These are phyloP conservation scores for Pseudocercospora fijiensis DNA, from an alignment of 2,329 filamentous ascomycete genomes.

Conservation along the genomic window DNA sequence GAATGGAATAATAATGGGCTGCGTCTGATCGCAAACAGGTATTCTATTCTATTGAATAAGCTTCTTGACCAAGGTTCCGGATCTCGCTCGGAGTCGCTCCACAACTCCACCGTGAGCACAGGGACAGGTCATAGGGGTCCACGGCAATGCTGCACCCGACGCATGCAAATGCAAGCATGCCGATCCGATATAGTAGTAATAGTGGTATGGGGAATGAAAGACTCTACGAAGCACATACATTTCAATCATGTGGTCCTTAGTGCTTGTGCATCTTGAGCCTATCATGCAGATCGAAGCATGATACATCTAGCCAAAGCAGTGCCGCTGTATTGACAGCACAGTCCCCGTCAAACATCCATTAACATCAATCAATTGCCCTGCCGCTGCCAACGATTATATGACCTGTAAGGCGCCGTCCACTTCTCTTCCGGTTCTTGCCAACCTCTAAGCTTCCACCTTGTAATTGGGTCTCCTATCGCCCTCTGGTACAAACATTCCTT, in stretches of 20 bases:
- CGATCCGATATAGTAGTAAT: too few relatives aligned
- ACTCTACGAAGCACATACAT: not conserved
- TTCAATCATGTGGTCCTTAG: not conserved
- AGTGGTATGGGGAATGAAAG: not conserved
- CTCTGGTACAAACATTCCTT: not conserved
- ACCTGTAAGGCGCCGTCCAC: not conserved
- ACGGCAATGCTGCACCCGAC: not conserved
- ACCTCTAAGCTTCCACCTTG: not conserved
- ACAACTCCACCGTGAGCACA: constrained; percentile 1
- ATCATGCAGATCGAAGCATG: not conserved
- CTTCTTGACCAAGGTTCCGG: not conserved
- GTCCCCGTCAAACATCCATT: not conserved
- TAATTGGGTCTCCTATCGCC: not conserved
- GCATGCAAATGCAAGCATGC: too few relatives aligned
- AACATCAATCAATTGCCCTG: not conserved
- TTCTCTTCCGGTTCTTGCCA: not conserved
- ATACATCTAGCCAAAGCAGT: not conserved
- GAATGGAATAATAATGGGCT: too few relatives aligned
- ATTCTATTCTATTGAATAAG: constrained; percentile 6
- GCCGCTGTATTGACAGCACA: not conserved
- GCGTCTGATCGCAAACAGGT: constrained; percentile 3
- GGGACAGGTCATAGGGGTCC: constrained; percentile 1
- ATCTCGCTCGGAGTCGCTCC: constrained; percentile 3
- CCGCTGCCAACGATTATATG: not conserved
- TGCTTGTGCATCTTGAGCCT: not conserved